Evolutionary conservation across 129 eudicot species (phyloP).

Genomic region (Tanacetum coccineum): DNA sequence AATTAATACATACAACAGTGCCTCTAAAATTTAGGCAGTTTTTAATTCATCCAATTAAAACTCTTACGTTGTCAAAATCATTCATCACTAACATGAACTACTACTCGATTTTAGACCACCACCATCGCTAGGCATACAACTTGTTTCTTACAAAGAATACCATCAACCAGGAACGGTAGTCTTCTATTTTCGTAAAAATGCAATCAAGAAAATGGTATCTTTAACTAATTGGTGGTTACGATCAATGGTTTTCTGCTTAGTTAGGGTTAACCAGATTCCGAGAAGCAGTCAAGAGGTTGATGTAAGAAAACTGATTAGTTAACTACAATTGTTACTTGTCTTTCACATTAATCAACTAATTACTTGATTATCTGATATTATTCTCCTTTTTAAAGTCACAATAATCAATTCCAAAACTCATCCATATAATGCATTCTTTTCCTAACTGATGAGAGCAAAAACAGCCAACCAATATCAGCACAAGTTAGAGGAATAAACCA

Average conservation of each 20-base stretch:
- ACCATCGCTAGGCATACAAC: background rate
- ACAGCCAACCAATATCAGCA: background rate
- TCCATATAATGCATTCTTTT: background rate
- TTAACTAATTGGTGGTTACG: background rate
- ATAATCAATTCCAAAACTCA: background rate
- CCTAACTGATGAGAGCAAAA: background rate
- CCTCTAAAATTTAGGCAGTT: no score
- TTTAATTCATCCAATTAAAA: no score
- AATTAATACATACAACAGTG: no score
- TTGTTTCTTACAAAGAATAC: background rate
- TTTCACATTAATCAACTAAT: background rate
- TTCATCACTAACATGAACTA: background rate
- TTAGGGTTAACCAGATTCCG: background rate
- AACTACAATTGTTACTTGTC: background rate
- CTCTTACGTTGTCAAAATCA: background rate
- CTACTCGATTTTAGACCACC: background rate
- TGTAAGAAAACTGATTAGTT: background rate
- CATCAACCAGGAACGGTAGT: background rate
- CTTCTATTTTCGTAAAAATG: background rate
- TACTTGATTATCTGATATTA: background rate
- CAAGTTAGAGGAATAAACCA: background rate
- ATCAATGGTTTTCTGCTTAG: background rate
- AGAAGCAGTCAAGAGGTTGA: constrained; percentile 13
- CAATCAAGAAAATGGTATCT: background rate
- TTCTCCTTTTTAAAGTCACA: background rate